Evolutionary conservation across 2,329 filamentous ascomycete species (phyloP).

Genomic region (Phaeosphaeriaceae sp.): DNA sequence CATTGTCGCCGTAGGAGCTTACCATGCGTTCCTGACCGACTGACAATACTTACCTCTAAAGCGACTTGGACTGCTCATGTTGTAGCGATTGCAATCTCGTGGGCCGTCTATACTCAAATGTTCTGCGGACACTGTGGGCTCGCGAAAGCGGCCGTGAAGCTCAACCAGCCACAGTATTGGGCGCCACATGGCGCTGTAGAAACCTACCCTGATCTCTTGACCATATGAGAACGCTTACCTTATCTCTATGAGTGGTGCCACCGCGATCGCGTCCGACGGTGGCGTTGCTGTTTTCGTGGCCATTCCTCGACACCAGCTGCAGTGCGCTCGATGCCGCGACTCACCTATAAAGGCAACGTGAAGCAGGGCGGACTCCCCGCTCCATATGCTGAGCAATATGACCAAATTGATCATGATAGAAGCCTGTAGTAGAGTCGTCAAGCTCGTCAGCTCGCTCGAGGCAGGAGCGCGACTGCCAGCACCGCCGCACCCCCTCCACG

Average conservation of each 20-base stretch:
- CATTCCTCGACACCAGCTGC: not conserved
- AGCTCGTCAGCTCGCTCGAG: not conserved
- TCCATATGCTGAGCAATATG: not conserved
- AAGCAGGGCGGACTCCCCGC: not conserved
- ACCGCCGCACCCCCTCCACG: not conserved
- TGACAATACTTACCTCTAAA: too few species aligned
- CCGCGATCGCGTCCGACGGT: not conserved
- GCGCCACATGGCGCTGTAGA: not conserved
- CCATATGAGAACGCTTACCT: not conserved
- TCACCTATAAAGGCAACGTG: not conserved
- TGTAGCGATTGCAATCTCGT: too few species aligned
- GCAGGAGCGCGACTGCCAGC: not conserved
- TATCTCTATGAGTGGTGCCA: not conserved
- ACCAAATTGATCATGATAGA: too few species aligned
- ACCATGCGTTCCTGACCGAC: too few species aligned
- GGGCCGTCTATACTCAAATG: too few species aligned
- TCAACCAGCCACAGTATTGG: not conserved
- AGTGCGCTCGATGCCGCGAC: not conserved
- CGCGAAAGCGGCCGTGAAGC: too few species aligned
- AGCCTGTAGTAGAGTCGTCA: not conserved
- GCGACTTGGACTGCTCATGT: too few species aligned
- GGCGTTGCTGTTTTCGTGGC: not conserved
- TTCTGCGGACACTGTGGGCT: too few species aligned
- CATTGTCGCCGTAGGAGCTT: not conserved
- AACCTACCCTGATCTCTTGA: not conserved